Evolutionary conservation across 306 rosid species (phyloP).

Genomic region (Quillaja saponaria): DNA sequence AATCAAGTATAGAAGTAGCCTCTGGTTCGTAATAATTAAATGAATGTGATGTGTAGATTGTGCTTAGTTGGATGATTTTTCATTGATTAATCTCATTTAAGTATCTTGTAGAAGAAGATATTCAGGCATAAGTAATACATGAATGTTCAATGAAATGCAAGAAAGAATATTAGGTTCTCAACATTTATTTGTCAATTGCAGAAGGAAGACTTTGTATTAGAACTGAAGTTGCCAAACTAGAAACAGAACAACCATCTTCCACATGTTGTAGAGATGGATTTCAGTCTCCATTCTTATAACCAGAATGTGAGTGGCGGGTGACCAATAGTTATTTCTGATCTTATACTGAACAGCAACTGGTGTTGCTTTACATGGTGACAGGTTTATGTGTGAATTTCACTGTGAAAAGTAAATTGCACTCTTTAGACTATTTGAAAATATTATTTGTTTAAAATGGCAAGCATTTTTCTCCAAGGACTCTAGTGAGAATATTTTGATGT

Average conservation of each 20-base stretch:
- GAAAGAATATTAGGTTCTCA: constrained; percentile 3
- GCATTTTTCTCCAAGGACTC: neutral
- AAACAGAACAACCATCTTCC: no score
- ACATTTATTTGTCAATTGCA: constrained; percentile 13
- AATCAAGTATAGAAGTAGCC: no score
- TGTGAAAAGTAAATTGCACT: neutral
- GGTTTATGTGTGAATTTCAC: neutral
- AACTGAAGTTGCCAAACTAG: no score
- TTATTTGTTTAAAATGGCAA: no score
- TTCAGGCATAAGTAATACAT: no score
- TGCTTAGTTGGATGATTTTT: neutral
- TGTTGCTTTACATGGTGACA: neutral
- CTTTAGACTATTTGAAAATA: no score
- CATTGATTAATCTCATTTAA: neutral
- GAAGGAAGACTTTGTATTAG: neutral
- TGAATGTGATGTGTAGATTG: neutral
- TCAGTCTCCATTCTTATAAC: no score
- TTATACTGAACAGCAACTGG: no score
- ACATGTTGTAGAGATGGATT: no score
- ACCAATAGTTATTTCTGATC: no score
- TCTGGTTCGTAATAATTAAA: neutral
- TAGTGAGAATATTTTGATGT: neutral
- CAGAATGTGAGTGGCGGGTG: no score
- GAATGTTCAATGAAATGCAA: constrained; percentile 3
- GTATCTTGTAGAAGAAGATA: no score